phyloP scores from a whole-genome alignment of 2,329 filamentous ascomycete species.

The Nemania bipapillata region DNA sequence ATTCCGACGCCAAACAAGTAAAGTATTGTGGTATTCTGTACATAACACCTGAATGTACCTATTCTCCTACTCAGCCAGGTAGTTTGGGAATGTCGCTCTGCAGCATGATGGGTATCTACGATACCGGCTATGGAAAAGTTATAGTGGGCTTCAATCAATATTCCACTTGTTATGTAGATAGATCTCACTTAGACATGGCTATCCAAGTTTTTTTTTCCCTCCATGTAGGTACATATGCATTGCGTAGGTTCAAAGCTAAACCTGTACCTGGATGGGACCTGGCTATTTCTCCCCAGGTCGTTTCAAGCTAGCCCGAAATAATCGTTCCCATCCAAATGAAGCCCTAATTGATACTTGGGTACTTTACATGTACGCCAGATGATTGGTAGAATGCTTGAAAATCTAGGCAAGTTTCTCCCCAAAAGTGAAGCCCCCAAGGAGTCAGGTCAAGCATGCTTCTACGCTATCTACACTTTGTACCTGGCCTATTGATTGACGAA shows the following conservation, averaged over 20 bases:
- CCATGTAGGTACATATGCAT: too few species aligned
- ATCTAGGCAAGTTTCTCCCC: neutral
- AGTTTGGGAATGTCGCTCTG: too few species aligned
- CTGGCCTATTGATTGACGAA: slow-evolving; percentile 4
- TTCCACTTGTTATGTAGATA: too few species aligned
- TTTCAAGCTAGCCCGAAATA: slow-evolving; percentile 13
- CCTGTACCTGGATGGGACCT: neutral
- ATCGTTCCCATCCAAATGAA: neutral
- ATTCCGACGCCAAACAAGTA: neutral
- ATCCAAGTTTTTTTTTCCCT: neutral
- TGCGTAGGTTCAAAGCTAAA: too few species aligned
- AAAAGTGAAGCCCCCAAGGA: neutral
- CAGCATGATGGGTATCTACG: neutral
- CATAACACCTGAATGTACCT: too few species aligned
- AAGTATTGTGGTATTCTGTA: neutral
- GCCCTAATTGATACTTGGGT: neutral
- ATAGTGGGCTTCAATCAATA: too few species aligned
- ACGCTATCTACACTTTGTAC: too few species aligned
- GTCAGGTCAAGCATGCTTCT: neutral
- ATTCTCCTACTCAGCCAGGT: too few species aligned
- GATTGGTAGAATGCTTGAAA: neutral
- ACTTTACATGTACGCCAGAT: neutral
- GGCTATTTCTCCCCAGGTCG: neutral
- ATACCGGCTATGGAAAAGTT: too few species aligned
- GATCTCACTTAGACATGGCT: neutral